Conservation (phyloP, 2,329 filamentous ascomycete species). For the Claviceps cyperi region DNA sequence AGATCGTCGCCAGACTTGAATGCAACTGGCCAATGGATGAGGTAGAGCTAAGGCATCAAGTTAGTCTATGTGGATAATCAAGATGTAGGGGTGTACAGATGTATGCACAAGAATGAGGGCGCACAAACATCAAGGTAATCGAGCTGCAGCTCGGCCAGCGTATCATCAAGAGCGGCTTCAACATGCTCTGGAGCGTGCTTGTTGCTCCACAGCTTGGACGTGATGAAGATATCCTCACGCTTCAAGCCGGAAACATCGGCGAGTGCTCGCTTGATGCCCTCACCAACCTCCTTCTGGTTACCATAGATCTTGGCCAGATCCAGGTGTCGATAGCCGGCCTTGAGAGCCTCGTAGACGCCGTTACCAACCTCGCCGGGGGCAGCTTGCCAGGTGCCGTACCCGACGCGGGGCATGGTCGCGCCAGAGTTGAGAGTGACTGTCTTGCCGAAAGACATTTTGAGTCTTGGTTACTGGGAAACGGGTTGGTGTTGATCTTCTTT, state of each 20-base stretch:
- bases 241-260: slow-evolving; percentile 35
- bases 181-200: slow-evolving; percentile 45
- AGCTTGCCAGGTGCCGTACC: slow-evolving; percentile 54
- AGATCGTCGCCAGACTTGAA: slow-evolving; percentile 25
- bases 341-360: slow-evolving; percentile 49
- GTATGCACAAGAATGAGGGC: neutral
- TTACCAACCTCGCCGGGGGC: slow-evolving; percentile 47
- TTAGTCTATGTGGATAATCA: neutral
- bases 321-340: slow-evolving; percentile 50
- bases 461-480: neutral
- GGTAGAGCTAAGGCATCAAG: slow-evolving; percentile 31
- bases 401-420: slow-evolving; percentile 47
- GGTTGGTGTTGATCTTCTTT: neutral
- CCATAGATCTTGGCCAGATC: slow-evolving; percentile 40
- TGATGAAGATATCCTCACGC: slow-evolving; percentile 44
- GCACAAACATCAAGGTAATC: slow-evolving; percentile 39
- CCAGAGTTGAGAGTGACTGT: slow-evolving; percentile 49
- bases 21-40: slow-evolving; percentile 48
- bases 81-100: neutral
- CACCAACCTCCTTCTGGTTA: slow-evolving; percentile 47
- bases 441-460: slow-evolving; percentile 38
- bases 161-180: slow-evolving; percentile 38
- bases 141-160: slow-evolving; percentile 38
- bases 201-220: slow-evolving; percentile 53
- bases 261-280: slow-evolving; percentile 35